Conservation (phyloP, 1,284 basidiomycete species). For the Xanthoconium separans region DNA sequence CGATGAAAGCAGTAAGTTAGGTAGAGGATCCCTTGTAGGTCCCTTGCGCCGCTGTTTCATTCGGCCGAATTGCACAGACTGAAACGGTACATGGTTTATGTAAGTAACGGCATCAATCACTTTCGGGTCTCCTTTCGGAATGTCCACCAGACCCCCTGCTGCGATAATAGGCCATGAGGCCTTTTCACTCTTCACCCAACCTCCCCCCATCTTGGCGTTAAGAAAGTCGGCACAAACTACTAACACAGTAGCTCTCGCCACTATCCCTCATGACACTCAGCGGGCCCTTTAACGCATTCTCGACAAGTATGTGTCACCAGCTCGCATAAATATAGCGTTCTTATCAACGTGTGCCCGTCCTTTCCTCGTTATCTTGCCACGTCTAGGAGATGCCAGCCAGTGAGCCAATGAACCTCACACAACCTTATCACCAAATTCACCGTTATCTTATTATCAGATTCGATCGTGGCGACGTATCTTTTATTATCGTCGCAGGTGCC, state of each 20-base stretch:
- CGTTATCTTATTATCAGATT: conserved; percentile 38
- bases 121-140: not conserved
- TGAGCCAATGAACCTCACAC: conserved; percentile 16
- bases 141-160: not conserved
- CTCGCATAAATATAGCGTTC: conserved; percentile 3
- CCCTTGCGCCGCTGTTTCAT: not conserved
- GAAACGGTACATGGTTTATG: not conserved
- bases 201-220: not conserved
- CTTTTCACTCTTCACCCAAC: not conserved
- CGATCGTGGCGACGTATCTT: conserved; percentile 72
- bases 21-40: not conserved
- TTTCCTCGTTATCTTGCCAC: conserved; percentile 4
- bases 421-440: conserved; percentile 4
- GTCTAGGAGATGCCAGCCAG: conserved; percentile 27
- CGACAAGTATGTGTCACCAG: conserved; percentile 13
- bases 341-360: conserved; percentile 9
- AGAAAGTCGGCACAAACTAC: not conserved
- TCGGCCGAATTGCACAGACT: not conserved
- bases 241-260: not conserved
- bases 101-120: not conserved
- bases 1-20: not conserved
- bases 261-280: conserved; percentile 4
- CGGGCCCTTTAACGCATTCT: not conserved
- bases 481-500: conserved; percentile 76
- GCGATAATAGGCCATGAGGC: not conserved